phyloP scores from a whole-genome alignment of 192 early-diverging fungal genomes.

The Rhizophagus clarus region DNA sequence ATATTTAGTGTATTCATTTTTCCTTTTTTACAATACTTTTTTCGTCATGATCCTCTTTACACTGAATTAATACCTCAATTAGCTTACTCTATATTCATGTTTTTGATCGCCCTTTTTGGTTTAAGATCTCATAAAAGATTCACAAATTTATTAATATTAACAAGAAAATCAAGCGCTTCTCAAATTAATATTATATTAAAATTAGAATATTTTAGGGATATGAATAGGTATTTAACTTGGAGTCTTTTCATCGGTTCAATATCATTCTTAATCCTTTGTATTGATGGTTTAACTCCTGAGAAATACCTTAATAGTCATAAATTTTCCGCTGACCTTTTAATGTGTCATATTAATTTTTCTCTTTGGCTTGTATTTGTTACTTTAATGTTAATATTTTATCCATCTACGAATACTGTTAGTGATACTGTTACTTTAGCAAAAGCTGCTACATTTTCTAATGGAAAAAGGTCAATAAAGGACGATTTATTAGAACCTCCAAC shows the following conservation, averaged over 20 bases:
- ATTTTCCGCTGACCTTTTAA: constrained; percentile 4
- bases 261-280: not conserved
- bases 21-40: constrained; percentile 41
- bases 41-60: constrained; percentile 27
- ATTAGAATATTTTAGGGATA: constrained; percentile 30
- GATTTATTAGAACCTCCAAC: too few species aligned
- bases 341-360: constrained; percentile 7
- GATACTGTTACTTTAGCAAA: not conserved
- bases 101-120: constrained; percentile 14
- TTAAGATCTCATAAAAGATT: constrained; percentile 26
- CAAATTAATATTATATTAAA: not conserved
- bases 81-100: constrained; percentile 35
- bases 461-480: not conserved
- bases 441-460: not conserved
- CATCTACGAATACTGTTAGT: not conserved
- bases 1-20: constrained; percentile 40
- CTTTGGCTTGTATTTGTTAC: constrained; percentile 25
- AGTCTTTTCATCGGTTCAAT: constrained; percentile 18
- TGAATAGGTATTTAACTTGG: constrained; percentile 25
- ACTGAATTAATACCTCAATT: constrained; percentile 48
- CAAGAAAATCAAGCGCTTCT: not conserved
- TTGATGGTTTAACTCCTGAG: constrained; percentile 2
- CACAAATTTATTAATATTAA: constrained; percentile 8
- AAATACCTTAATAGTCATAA: constrained; percentile 22
- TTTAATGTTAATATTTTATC: constrained; percentile 30